Base-by-base conservation (phyloP, 208 protist genomes). In the Wallacemonas rigidus region DNA sequence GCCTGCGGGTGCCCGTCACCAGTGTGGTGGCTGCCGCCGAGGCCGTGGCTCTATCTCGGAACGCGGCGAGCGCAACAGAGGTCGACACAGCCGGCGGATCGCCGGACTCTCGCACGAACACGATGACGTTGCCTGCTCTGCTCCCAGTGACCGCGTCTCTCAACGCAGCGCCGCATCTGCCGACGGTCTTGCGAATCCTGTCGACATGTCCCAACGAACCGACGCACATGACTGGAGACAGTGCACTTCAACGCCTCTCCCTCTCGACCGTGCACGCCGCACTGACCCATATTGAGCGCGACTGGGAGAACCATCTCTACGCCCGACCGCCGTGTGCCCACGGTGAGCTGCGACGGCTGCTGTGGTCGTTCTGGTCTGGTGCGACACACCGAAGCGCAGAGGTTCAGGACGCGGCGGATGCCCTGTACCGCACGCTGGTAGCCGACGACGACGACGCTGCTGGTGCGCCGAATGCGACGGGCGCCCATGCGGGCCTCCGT, bases 301-400 rank as follows among this genome's bases (percentile, higher is more conserved):
- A 75, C 36, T 81, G 79, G 72, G 44, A 48, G 64, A 48, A 44
- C 0, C 77, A 73, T 1, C 50, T 86, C 15, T 64, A 63, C 2
- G 6, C 2, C 2, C 64, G 57, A 62, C 69, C 64, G 50, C 75
- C 77, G 48, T 57, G 67, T n/a, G 75, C 70, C 35, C 75, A 79
- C 63, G 64, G 47, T 17, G 47, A 69, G 2, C 64, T 89, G 5
- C 80, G 84, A 6, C 61, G 58, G 2, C 57, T 89, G 1, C 44
- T 86, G 15, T 84, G 78, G 78, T 79, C 81, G 36, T 89, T 86
- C 73, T 82, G 83, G 44, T 77, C 69, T 11, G 84, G 84, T 8
- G 73, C 78, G 12, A 54, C 74, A 47, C 83, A 83, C 43, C 76
- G 71, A 41, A 56, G 69, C 11, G 71, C 71, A 2, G 58, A 11